phyloP scores from a whole-genome alignment of 176 grass and related monocot genomes.

The Bolboschoenus planiculmis region DNA sequence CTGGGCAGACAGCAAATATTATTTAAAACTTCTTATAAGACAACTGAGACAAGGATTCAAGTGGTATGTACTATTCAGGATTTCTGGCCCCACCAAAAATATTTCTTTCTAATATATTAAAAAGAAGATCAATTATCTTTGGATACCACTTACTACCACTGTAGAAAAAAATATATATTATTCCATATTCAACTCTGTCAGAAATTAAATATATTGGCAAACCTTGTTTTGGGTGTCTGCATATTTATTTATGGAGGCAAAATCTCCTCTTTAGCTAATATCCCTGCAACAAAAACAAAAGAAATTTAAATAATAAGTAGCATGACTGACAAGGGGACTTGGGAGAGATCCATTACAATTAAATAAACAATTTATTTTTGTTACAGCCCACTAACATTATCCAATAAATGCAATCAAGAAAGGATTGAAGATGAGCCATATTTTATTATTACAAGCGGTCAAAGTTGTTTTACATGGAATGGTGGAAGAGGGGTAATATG shows the following conservation, averaged over 20 bases:
- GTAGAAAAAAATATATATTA: slow-evolving; percentile 3
- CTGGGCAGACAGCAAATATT: background rate
- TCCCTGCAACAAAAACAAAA: slow-evolving; percentile 30
- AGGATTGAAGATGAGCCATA: background rate
- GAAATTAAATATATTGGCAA: slow-evolving; percentile 23
- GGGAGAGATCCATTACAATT: background rate
- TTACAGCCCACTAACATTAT: background rate
- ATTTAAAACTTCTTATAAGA: background rate
- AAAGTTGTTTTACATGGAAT: slow-evolving; percentile 16
- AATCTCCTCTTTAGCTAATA: slow-evolving; percentile 29
- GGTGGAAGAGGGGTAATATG: background rate
- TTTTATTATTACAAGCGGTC: slow-evolving; percentile 2
- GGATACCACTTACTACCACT: slow-evolving; percentile 25
- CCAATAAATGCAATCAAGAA: background rate
- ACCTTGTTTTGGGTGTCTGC: slow-evolving; percentile 82
- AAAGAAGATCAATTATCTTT: background rate
- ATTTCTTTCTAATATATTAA: background rate
- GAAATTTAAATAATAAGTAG: background rate
- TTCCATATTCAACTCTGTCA: slow-evolving; percentile 3
- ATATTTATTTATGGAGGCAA: slow-evolving; percentile 41
- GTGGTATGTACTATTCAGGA: slow-evolving; percentile 14
- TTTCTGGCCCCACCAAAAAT: background rate
- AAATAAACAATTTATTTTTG: background rate
- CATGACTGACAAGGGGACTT: background rate
- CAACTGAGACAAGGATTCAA: slow-evolving; percentile 11